These are phyloP conservation scores for Leavenworthia alabamica DNA, from an alignment of 345 rosid genomes.

Conservation along the genomic window DNA sequence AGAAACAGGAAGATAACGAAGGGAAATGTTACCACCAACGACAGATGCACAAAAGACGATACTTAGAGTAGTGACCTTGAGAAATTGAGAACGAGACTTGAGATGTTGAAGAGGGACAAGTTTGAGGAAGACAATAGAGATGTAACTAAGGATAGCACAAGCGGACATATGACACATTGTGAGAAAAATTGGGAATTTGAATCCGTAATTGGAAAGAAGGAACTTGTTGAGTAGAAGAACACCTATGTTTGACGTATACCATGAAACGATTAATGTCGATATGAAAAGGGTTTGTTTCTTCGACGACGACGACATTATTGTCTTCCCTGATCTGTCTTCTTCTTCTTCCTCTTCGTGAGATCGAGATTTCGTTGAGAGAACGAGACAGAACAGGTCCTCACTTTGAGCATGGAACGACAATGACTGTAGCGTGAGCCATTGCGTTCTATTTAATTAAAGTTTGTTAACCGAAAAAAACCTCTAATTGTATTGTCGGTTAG, in stretches of 20 bases:
- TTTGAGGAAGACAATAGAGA: conserved; percentile 77
- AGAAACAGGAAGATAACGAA: conserved; percentile 79
- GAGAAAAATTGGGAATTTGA: conserved; percentile 84
- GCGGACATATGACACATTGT: conserved; percentile 98
- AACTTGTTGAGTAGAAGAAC: conserved; percentile 89
- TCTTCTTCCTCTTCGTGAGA: too few species aligned
- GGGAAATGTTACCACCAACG: conserved; percentile 87
- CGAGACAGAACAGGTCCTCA: conserved; percentile 27
- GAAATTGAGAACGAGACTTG: conserved; percentile 66
- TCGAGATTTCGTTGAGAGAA: conserved; percentile 24
- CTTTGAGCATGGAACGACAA: too few species aligned
- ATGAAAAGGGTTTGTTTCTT: conserved; percentile 53
- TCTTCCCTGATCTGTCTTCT: conserved; percentile 7
- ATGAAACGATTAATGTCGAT: conserved; percentile 46
- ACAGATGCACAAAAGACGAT: conserved; percentile 92
- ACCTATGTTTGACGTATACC: conserved; percentile 91
- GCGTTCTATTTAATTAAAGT: too few species aligned
- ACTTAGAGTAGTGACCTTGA: conserved; percentile 74
- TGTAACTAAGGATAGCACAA: conserved; percentile 77
- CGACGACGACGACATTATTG: conserved; percentile 25
- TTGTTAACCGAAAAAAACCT: too few species aligned
- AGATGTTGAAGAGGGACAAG: conserved; percentile 70
- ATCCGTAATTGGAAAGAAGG: conserved; percentile 83
- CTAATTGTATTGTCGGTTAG: too few species aligned
- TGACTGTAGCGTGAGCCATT: too few species aligned